Evolutionary conservation across 345 rosid genomes (phyloP), one percentile per base, ranked within the genome.

Genomic region (Syzygium grande): DNA sequence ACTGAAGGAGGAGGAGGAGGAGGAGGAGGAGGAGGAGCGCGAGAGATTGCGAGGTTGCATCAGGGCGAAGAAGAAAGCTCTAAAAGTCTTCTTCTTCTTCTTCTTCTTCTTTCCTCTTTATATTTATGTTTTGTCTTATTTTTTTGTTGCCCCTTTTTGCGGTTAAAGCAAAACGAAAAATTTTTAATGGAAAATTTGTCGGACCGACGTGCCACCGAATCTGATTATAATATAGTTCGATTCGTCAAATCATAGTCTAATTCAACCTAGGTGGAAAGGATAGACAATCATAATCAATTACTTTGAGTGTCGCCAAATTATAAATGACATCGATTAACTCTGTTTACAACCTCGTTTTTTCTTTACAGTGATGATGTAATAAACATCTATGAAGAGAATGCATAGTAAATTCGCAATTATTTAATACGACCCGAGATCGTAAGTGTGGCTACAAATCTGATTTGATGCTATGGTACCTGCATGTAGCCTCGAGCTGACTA

Each of bases 21-120:
- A 63, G 79, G 87, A 43, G n/a, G n/a, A n/a, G 25, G 30, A 29
- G 54, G 63, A 78, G 25, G 10, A 34, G 49, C 13, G 80, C 80
- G 49, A 34, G 52, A 58, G 52, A 51, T 13, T 23, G 68, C 49
- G 41, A 83, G 78, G 58, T 63, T 87, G 61, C 89, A 80, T 53
- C 88, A 77, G 79, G 58, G 86, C 68, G 55, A 91, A 86, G 92
- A 88, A 86, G 92, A 87, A 88, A 89, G 84, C 85, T 88, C 90
- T 58, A 21, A 87, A 87, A 85, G 89, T 90, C 92, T 21, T 68
- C 25, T 21, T 34, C 46, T 43, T 43, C 46, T 43, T 43, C 46
- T 73, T 34, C 6, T 2, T 16, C 11, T 16, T 2, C 3, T 14
- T n/a, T 23, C 0, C 5, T n/a, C 7, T 13, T 5, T 0, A 43